Conservation (phyloP, 371 early-diverging fungal genomes). For the Catenaria anguillulae region DNA sequence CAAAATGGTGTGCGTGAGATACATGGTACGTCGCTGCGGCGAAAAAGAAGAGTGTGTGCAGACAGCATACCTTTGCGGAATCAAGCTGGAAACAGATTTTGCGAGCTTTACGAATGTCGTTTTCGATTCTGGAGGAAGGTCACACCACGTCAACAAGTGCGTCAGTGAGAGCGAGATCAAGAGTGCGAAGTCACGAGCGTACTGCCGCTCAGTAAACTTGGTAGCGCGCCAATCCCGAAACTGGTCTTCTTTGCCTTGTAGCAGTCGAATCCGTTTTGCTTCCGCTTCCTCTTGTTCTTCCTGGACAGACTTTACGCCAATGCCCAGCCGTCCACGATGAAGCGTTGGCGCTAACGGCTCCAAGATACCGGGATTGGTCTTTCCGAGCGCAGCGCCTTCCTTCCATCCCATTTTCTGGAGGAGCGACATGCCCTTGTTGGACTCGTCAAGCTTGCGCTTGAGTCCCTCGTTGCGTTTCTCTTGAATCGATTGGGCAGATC, state of each 20-base stretch:
- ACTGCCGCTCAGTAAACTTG: background rate
- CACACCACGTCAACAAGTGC: no score
- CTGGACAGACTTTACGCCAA: background rate
- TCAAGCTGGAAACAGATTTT: background rate
- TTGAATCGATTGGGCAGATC: slow-evolving; percentile 19
- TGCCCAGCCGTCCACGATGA: background rate
- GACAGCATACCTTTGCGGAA: background rate
- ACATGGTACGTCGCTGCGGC: no score
- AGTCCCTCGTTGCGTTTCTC: slow-evolving; percentile 42
- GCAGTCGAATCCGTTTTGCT: background rate
- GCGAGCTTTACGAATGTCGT: background rate
- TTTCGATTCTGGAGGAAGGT: background rate
- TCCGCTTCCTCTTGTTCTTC: background rate
- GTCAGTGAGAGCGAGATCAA: no score
- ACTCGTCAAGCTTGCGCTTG: slow-evolving; percentile 24
- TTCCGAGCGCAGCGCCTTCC: slow-evolving; percentile 17
- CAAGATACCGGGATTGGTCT: background rate
- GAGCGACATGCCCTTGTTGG: slow-evolving; percentile 52
- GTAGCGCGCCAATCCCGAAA: background rate
- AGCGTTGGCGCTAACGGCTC: slow-evolving; percentile 13
- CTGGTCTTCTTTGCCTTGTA: background rate
- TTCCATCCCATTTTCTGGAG: slow-evolving; percentile 54
- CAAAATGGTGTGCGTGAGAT: no score
- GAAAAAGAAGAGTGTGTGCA: no score
- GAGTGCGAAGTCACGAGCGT: background rate